These are phyloP conservation scores for Manihot esculenta DNA, from an alignment of 441 rosid genomes.

Conservation along the genomic window DNA sequence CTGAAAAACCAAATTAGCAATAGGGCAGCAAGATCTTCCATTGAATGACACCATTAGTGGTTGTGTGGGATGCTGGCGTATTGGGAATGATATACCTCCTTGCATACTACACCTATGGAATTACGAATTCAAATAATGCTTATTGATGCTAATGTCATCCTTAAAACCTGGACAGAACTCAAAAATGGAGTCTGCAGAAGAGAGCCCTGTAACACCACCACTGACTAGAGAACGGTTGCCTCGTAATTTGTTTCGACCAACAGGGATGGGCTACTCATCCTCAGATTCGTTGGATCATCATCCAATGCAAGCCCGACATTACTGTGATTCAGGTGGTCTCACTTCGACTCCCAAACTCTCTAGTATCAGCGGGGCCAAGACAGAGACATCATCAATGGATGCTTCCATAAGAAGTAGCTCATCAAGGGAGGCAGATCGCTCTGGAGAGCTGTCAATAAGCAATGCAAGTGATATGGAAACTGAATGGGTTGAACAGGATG, in stretches of 20 bases:
- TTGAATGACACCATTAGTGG: neutral
- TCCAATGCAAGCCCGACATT: conserved; percentile 59
- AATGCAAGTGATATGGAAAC: conserved; percentile 86
- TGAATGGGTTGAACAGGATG: conserved; percentile 98
- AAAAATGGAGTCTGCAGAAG: conserved; percentile 75
- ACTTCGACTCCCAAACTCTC: conserved; percentile 87
- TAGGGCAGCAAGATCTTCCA: neutral
- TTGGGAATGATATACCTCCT: neutral
- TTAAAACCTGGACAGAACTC: conserved; percentile 44
- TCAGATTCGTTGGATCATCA: conserved; percentile 86
- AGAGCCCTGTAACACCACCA: conserved; percentile 90
- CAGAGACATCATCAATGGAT: conserved; percentile 87
- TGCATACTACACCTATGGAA: neutral
- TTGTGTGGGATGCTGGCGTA: neutral
- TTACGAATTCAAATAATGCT: neutral
- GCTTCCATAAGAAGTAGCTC: conserved; percentile 95
- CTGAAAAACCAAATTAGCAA: neutral
- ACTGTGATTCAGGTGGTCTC: conserved; percentile 57
- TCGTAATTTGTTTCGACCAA: conserved; percentile 67
- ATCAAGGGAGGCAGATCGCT: conserved; percentile 89
- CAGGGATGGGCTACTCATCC: conserved; percentile 76
- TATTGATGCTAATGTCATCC: conserved; percentile 9
- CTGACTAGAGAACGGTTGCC: conserved; percentile 73
- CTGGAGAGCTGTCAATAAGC: conserved; percentile 87
- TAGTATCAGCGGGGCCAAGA: conserved; percentile 84